These are phyloP conservation scores for Ambispora gerdemannii DNA, from an alignment of 192 early-diverging fungal genomes.

Conservation along the genomic window DNA sequence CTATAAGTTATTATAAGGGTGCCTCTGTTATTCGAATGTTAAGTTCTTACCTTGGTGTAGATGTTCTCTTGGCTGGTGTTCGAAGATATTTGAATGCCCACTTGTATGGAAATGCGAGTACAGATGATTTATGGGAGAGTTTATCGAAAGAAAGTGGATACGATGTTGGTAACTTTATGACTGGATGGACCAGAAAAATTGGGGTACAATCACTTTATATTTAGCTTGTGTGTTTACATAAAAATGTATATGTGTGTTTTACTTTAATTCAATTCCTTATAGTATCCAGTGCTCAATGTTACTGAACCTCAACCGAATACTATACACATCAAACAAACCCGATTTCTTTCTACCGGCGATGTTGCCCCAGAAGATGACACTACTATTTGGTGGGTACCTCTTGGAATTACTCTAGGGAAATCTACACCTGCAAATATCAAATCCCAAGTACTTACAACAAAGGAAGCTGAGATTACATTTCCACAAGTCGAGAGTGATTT, in stretches of 20 bases:
- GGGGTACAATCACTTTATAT: slow-evolving; percentile 50
- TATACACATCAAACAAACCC: slow-evolving; percentile 70
- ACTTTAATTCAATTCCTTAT: no score
- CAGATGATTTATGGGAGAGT: slow-evolving; percentile 86
- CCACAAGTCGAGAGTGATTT: slow-evolving; percentile 54
- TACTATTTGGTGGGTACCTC: slow-evolving; percentile 85
- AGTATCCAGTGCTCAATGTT: slow-evolving; percentile 80
- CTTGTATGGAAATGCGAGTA: slow-evolving; percentile 81
- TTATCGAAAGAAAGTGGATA: slow-evolving; percentile 74
- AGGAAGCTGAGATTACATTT: slow-evolving; percentile 44
- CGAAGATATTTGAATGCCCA: slow-evolving; percentile 78
- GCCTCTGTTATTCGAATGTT: slow-evolving; percentile 94
- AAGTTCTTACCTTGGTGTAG: slow-evolving; percentile 64
- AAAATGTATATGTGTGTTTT: no score
- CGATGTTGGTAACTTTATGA: slow-evolving; percentile 82
- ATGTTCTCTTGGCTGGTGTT: slow-evolving; percentile 71
- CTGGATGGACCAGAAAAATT: slow-evolving; percentile 78
- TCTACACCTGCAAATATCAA: slow-evolving; percentile 1
- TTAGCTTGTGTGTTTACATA: no score
- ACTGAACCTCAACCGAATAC: slow-evolving; percentile 49
- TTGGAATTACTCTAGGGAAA: slow-evolving; percentile 49
- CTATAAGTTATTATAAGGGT: slow-evolving; percentile 88
- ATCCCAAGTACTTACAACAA: slow-evolving; percentile 42
- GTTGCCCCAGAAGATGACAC: slow-evolving; percentile 72
- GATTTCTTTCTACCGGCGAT: slow-evolving; percentile 84